These are phyloP conservation scores for Polygonum aviculare DNA, from an alignment of 148 eudicot genomes.

Conservation along the genomic window DNA sequence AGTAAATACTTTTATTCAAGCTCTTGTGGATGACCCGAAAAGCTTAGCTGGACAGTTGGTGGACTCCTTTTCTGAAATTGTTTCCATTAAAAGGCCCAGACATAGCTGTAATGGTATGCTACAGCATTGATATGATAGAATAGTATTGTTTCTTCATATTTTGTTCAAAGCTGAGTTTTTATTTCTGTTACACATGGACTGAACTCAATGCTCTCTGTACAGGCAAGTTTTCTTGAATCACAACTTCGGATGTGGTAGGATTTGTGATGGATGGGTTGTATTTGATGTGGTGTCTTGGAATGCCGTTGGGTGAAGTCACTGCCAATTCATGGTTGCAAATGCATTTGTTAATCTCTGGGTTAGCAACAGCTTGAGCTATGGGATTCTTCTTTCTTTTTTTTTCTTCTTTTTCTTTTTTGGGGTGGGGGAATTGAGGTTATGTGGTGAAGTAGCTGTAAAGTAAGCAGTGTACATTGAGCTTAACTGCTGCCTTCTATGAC, in stretches of 20 bases:
- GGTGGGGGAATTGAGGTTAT: neutral
- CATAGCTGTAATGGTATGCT: conserved; percentile 24
- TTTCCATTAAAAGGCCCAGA: conserved; percentile 58
- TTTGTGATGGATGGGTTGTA: conserved; percentile 1
- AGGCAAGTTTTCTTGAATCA: conserved; percentile 20
- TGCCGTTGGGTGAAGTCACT: neutral
- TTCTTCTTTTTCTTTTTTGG: too few species aligned
- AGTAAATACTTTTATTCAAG: conserved; percentile 61
- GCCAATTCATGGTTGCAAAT: neutral
- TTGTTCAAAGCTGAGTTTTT: neutral
- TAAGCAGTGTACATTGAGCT: neutral
- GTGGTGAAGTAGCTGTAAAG: neutral
- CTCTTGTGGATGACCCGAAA: conserved; percentile 61
- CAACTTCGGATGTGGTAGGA: conserved; percentile 8
- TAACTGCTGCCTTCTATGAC: neutral
- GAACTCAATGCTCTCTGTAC: conserved; percentile 10
- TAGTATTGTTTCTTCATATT: neutral
- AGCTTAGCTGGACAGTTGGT: conserved; percentile 80
- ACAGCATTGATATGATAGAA: conserved; percentile 19
- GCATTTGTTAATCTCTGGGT: neutral
- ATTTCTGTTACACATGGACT: neutral
- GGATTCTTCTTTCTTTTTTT: too few species aligned
- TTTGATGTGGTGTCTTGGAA: neutral
- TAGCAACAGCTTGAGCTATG: neutral
- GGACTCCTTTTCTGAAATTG: conserved; percentile 62